A percentile compares a stretch with the other conserved stretches of the same genome.
Evolutionary conservation across 495 filamentous ascomycete genomes (phyloP).

Genomic region (Penicillium egyptiacum): DNA sequence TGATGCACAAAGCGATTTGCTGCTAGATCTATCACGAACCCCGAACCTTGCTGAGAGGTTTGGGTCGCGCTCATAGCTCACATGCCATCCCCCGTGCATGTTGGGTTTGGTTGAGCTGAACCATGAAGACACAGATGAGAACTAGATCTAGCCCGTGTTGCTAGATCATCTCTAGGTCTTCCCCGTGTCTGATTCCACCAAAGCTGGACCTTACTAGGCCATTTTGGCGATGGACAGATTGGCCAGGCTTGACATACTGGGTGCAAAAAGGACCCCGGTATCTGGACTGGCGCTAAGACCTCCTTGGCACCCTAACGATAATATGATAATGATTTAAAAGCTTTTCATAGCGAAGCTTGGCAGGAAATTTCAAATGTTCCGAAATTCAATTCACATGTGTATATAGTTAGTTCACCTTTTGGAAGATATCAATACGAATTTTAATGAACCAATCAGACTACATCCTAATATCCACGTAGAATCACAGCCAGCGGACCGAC

Average conservation of each 20-base stretch:
- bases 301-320: not conserved
- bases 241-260: not conserved
- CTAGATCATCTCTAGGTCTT: not conserved
- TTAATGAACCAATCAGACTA: not conserved
- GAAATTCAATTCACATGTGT: not conserved
- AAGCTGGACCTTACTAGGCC: not conserved
- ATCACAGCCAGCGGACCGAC: not conserved
- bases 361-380: not conserved
- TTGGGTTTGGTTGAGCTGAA: not conserved
- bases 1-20: not conserved
- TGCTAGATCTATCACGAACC: not conserved
- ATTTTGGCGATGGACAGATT: constrained; percentile 1
- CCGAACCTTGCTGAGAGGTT: not conserved
- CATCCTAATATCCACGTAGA: not conserved
- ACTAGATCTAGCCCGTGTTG: not conserved
- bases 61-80: not conserved
- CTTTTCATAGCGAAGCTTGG: not conserved
- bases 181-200: not conserved
- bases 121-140: not conserved
- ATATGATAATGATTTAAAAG: constrained; percentile 2
- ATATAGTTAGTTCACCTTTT: not conserved
- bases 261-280: not conserved
- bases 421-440: not conserved
- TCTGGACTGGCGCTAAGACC: not conserved
- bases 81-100: not conserved